These are phyloP conservation scores for Megacollybia marginata DNA, from an alignment of 768 basidiomycete genomes.

Conservation along the genomic window DNA sequence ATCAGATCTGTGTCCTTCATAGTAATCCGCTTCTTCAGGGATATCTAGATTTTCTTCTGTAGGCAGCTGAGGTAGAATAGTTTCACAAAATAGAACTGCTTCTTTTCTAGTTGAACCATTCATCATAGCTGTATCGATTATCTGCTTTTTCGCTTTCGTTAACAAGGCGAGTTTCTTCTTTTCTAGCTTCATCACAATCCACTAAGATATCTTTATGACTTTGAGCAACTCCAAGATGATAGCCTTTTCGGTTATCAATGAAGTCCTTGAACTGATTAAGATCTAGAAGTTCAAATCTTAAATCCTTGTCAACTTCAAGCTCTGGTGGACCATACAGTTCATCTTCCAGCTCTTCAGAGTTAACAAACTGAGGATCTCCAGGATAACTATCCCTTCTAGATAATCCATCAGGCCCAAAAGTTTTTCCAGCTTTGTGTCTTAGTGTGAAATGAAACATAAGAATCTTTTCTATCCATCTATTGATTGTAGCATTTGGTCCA, in stretches of 20 bases:
- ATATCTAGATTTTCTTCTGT: too few relatives aligned
- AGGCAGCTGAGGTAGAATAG: too few relatives aligned
- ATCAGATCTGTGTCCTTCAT: too few relatives aligned
- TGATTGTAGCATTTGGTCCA: slow-evolving; percentile 28
- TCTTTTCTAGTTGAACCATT: too few relatives aligned
- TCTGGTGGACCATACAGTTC: background rate
- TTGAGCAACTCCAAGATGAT: background rate
- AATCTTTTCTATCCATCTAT: slow-evolving; percentile 33
- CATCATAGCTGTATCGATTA: too few relatives aligned
- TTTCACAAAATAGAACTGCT: too few relatives aligned
- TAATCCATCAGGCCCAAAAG: slow-evolving; percentile 28
- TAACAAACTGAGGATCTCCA: background rate
- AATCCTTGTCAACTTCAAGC: background rate
- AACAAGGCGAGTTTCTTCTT: too few relatives aligned
- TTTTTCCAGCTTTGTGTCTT: slow-evolving; percentile 17
- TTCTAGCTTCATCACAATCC: too few relatives aligned
- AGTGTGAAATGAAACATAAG: slow-evolving; percentile 29
- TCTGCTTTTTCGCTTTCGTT: too few relatives aligned
- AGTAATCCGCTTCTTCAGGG: too few relatives aligned
- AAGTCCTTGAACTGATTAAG: slow-evolving; percentile 4
- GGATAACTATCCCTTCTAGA: slow-evolving; percentile 14
- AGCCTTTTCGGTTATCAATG: slow-evolving; percentile 5
- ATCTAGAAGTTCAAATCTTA: background rate
- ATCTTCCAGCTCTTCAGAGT: background rate
- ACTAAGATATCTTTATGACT: too few relatives aligned